phyloP scores from a whole-genome alignment of 306 rosid species.

The Sophora flavescens region DNA sequence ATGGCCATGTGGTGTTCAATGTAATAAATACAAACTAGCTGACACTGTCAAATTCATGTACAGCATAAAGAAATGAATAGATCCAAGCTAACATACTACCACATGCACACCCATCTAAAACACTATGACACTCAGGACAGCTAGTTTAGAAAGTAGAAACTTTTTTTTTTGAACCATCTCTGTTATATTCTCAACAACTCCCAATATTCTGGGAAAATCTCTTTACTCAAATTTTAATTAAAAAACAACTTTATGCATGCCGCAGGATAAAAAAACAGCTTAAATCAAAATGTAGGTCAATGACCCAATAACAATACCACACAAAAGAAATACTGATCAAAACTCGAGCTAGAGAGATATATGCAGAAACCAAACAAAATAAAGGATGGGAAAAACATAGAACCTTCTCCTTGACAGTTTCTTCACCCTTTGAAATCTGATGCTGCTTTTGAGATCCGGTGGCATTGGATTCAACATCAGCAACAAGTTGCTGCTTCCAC shows the following conservation, averaged over 20 bases:
- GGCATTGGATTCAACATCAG: constrained; percentile 66
- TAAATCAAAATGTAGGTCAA: constrained; percentile 16
- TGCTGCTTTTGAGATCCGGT: constrained; percentile 67
- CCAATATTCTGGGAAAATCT: neutral
- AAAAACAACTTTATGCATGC: neutral
- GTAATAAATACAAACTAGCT: neutral
- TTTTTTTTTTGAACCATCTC: neutral
- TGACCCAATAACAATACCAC: neutral
- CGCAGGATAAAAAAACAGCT: constrained; percentile 21
- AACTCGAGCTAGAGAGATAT: neutral
- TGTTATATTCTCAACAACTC: neutral
- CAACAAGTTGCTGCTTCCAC: constrained; percentile 83
- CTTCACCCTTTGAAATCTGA: constrained; percentile 68
- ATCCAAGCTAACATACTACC: constrained; percentile 11
- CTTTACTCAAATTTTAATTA: neutral
- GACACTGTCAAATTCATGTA: neutral
- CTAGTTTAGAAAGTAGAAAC: neutral
- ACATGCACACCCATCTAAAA: neutral
- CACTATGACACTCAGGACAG: neutral
- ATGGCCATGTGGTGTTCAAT: neutral
- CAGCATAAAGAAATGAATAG: constrained; percentile 20
- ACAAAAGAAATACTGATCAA: neutral
- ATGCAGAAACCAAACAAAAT: neutral
- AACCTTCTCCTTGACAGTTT: constrained; percentile 86
- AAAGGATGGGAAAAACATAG: constrained; percentile 12